phyloP scores from a whole-genome alignment of 352 stramenopile genomes.

The Phytophthora cajani region DNA sequence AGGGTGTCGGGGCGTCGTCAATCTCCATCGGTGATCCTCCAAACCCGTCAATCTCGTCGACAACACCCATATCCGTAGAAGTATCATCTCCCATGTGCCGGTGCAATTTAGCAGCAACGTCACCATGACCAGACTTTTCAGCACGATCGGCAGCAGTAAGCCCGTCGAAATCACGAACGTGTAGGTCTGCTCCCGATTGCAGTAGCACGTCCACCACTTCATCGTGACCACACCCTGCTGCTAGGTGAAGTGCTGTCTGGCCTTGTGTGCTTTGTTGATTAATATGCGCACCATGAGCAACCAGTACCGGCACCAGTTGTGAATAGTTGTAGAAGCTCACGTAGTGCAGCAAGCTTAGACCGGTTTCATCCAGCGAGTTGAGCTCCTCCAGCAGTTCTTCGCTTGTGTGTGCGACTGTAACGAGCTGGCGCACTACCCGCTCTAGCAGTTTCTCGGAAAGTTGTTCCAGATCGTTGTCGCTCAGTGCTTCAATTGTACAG shows the following conservation, averaged over 20 bases:
- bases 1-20: slow-evolving; percentile 49
- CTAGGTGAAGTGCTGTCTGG: slow-evolving; percentile 84
- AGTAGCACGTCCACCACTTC: slow-evolving; percentile 74
- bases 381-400: slow-evolving; percentile 87
- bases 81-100: slow-evolving; percentile 43
- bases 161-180: slow-evolving; percentile 73
- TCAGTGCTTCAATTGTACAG: slow-evolving; percentile 75
- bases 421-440: slow-evolving; percentile 81
- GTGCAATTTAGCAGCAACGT: slow-evolving; percentile 56
- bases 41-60: slow-evolving; percentile 35
- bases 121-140: slow-evolving; percentile 70
- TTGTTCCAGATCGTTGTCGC: slow-evolving; percentile 78
- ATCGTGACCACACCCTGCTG: slow-evolving; percentile 76
- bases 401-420: slow-evolving; percentile 79
- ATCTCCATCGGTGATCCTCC: slow-evolving; percentile 58
- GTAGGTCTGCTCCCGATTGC: slow-evolving; percentile 62
- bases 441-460: slow-evolving; percentile 86
- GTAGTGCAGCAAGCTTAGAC: slow-evolving; percentile 89
- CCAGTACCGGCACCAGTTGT: slow-evolving; percentile 74
- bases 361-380: slow-evolving; percentile 88
- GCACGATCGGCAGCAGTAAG: slow-evolving; percentile 78
- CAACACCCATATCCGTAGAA: slow-evolving; percentile 11
- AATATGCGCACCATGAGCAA: slow-evolving; percentile 83
- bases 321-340: slow-evolving; percentile 91
- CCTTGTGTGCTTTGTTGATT: slow-evolving; percentile 88